phyloP scores from a whole-genome alignment of 768 basidiomycete genomes.

The Termitomyces sp. region DNA sequence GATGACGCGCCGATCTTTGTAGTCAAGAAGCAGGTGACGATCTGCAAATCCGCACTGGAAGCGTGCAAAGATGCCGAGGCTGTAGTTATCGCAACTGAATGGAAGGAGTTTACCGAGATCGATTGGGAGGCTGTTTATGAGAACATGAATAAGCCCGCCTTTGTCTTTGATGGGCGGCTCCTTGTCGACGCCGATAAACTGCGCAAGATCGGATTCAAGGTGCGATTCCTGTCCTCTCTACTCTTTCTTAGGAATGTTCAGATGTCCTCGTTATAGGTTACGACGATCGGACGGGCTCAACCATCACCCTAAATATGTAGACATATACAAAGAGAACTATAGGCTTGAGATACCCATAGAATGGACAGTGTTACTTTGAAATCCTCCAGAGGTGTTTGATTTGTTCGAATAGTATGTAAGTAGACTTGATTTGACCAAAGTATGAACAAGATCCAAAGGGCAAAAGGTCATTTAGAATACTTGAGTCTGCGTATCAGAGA shows the following conservation, averaged over 20 bases:
- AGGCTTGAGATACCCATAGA: conserved; percentile 10
- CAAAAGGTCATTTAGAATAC: neutral
- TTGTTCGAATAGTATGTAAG: neutral
- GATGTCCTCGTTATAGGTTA: conserved; percentile 34
- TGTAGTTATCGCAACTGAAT: conserved; percentile 94
- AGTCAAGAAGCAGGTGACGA: conserved; percentile 89
- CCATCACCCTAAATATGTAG: neutral
- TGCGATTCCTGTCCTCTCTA: conserved; percentile 22
- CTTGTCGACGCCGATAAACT: conserved; percentile 80
- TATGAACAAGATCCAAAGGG: neutral
- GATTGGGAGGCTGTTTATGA: conserved; percentile 86
- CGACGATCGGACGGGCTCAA: conserved; percentile 47
- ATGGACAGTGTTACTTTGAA: conserved; percentile 5
- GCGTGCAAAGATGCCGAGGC: conserved; percentile 90
- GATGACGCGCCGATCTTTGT: neutral
- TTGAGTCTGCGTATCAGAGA: neutral
- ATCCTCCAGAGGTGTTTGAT: conserved; percentile 5
- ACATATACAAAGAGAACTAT: neutral
- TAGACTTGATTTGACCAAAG: neutral
- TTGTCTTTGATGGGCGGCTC: conserved; percentile 91
- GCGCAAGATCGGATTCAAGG: conserved; percentile 86
- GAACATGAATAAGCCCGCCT: conserved; percentile 96
- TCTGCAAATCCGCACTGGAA: conserved; percentile 72
- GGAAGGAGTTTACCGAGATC: conserved; percentile 93
- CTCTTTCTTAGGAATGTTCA: neutral